Evolutionary conservation across 2,329 filamentous ascomycete species (phyloP).

Genomic region (Acrodontium crateriforme): DNA sequence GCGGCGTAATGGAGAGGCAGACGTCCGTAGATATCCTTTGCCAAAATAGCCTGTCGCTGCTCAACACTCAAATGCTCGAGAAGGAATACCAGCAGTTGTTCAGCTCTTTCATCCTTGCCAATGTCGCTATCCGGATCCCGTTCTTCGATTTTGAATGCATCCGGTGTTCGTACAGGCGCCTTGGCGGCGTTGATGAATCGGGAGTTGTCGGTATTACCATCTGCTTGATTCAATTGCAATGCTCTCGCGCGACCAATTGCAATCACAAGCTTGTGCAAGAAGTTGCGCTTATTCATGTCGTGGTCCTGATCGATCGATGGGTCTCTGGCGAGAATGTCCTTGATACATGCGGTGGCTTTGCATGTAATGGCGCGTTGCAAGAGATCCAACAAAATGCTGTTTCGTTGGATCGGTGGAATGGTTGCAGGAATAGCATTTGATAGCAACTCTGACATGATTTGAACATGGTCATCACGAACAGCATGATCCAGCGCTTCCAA

Average conservation of each 20-base stretch:
- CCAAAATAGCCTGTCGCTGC: slow-evolving; percentile 54
- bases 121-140: slow-evolving; percentile 43
- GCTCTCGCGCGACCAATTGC: slow-evolving; percentile 68
- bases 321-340: slow-evolving; percentile 54
- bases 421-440: slow-evolving; percentile 17
- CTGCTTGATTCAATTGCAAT: slow-evolving; percentile 24
- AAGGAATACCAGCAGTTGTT: slow-evolving; percentile 49
- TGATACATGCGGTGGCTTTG: slow-evolving; percentile 54
- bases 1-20: slow-evolving; percentile 86
- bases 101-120: slow-evolving; percentile 57
- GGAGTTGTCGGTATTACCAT: slow-evolving; percentile 38
- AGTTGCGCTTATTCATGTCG: slow-evolving; percentile 89
- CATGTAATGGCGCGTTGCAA: slow-evolving; percentile 64
- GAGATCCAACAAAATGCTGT: slow-evolving; percentile 62
- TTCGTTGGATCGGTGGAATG: slow-evolving; percentile 37
- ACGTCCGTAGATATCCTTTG: slow-evolving; percentile 65
- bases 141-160: slow-evolving; percentile 52
- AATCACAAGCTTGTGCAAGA: slow-evolving; percentile 82
- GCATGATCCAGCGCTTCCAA: slow-evolving; percentile 61
- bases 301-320: slow-evolving; percentile 69
- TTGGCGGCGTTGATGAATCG: slow-evolving; percentile 71
- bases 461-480: slow-evolving; percentile 53
- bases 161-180: slow-evolving; percentile 48
- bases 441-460: slow-evolving; percentile 36
- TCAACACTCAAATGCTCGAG: slow-evolving; percentile 54